Evolutionary conservation across 495 filamentous ascomycete species (phyloP).

Genomic region (Neurospora intermedia): DNA sequence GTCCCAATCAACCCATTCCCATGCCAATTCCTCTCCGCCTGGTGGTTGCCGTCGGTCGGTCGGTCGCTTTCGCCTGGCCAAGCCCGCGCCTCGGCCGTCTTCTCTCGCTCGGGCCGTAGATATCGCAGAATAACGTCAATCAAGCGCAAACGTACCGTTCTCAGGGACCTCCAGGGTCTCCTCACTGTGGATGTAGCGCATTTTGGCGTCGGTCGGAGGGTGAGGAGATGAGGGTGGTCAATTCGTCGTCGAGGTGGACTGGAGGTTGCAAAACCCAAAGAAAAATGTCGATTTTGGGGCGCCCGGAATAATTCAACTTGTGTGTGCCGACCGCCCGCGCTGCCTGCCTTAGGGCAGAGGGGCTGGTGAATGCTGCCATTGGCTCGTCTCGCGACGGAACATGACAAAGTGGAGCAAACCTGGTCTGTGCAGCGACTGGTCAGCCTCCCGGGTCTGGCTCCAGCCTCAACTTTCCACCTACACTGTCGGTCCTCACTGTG

Average conservation of each 20-base stretch:
- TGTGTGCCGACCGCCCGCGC: conserved; percentile 19
- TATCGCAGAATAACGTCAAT: conserved; percentile 12
- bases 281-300: conserved; percentile 28
- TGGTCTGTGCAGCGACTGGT: conserved; percentile 9
- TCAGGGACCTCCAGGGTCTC: conserved; percentile 91
- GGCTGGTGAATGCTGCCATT: conserved; percentile 12
- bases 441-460: not conserved
- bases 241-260: conserved; percentile 26
- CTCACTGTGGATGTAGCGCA: conserved; percentile 97
- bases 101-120: not conserved
- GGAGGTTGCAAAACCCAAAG: conserved; percentile 22
- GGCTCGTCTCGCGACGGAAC: conserved; percentile 10
- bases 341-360: conserved; percentile 23
- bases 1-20: not conserved
- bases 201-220: conserved; percentile 46
- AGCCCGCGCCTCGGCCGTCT: not conserved
- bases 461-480: not conserved
- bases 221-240: conserved; percentile 28
- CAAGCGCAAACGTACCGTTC: conserved; percentile 64
- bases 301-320: conserved; percentile 30
- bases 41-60: conserved; percentile 8
- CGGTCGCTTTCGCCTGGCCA: conserved; percentile 3
- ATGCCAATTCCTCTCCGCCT: not conserved
- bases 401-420: conserved; percentile 5
- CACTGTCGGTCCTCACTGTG: not conserved